A percentile compares a stretch with the other conserved stretches of the same genome.
phyloP scores from a whole-genome alignment of 768 basidiomycete genomes.

The Coprinopsis marcescibilis region DNA sequence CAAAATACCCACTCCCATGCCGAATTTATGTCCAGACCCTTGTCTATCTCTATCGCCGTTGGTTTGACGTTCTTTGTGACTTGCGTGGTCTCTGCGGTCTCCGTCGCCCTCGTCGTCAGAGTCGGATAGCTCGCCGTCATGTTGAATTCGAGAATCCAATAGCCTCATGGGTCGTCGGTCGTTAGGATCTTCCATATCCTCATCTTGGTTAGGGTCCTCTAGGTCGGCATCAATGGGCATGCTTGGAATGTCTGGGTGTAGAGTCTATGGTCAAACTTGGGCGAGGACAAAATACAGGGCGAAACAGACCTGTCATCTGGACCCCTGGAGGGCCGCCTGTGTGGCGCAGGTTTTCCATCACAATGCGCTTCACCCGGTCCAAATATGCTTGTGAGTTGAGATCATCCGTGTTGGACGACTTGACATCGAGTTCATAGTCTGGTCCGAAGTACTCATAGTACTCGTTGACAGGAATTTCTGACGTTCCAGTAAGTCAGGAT shows the following conservation, averaged over 20 bases:
- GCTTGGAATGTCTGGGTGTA: constrained; percentile 77
- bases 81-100: constrained; percentile 64
- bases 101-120: constrained; percentile 98
- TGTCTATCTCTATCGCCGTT: constrained; percentile 40
- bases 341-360: constrained; percentile 85
- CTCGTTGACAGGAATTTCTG: constrained; percentile 96
- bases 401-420: constrained; percentile 91
- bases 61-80: constrained; percentile 49
- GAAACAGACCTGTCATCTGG: constrained; percentile 72
- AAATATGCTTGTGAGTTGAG: constrained; percentile 91
- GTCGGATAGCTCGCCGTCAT: constrained; percentile 88
- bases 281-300: neutral
- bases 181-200: constrained; percentile 75
- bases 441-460: constrained; percentile 99
- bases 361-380: constrained; percentile 86
- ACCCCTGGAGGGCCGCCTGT: constrained; percentile 87
- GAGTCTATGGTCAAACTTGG: no score
- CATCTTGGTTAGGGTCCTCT: constrained; percentile 77
- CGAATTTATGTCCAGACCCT: constrained; percentile 48
- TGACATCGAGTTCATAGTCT: constrained; percentile 93
- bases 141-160: constrained; percentile 76
- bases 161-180: constrained; percentile 69
- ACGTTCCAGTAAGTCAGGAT: constrained; percentile 4
- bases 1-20: constrained; percentile 68
- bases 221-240: constrained; percentile 80